Base-by-base conservation (phyloP, 495 filamentous ascomycete species). In the Lichina pygmaea region DNA sequence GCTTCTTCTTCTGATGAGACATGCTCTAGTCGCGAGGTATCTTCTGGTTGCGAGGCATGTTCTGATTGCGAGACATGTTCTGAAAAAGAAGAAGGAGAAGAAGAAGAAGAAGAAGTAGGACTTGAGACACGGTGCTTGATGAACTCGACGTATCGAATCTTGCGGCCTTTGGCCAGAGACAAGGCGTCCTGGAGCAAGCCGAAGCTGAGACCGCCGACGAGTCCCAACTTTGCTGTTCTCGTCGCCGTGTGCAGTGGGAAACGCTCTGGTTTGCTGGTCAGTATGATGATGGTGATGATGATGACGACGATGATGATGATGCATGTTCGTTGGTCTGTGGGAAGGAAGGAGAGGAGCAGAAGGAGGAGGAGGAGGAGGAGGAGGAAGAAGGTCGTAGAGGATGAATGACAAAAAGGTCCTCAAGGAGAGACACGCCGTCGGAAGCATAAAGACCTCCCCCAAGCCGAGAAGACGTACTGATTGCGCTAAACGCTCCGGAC, bases 241-340 rank as follows among this genome's bases (percentile, higher is more conserved):
- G 84, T 85, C 24, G 84, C 77, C 48, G 82, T 86, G 24, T 72
- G 70, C 33, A 86, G 61, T 44, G 84, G 79, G 51, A 93, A 82
- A 33, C 76, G 69, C 65, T 84, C 84, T 93, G 45, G 8, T 12
- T 33, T 17, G 44, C 34, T 41, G 16, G 34, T 36, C 36, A n/a
- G 44, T 47, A 16, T 44, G 44, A n/a, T 40, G n/a, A 3, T n/a
- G 15, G 4, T 1, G 24, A 24, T 24, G 24, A 11, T 15, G 15
- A 11, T 16, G 11, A 43, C 0, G 31, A 24, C 2, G 24, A 24
- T 24, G 24, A 11, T 15, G 15, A 11, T 16, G 11, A 43, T 6
- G 31, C 16, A 31, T 10, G 34, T 34, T 32, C 7, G 12, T 13
- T 5, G 36, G 36, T 39, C 13, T 39, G 36, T 9, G 16, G 2